Evolutionary conservation across 2,329 filamentous ascomycete species (phyloP), one percentile per base, ranked within the genome.

Genomic region (Daldinia sp.): DNA sequence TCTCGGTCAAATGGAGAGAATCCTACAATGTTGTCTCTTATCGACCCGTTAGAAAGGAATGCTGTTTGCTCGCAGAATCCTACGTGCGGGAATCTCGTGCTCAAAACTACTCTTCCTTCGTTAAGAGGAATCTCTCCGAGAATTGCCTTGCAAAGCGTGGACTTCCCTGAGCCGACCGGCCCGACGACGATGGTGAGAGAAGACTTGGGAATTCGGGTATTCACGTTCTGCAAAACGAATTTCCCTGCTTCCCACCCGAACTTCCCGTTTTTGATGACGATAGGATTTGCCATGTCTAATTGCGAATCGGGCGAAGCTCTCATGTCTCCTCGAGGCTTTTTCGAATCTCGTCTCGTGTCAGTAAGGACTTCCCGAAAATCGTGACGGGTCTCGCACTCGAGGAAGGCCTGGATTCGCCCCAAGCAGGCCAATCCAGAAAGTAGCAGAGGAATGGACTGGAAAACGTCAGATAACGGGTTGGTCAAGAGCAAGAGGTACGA

Each of bases 131-230:
- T 74, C 68, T 82, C 80, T 1, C 80, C 79, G 0, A 82, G 74
- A 0, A 85, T 68, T 0, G 77, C 78, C 58, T 82, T 82, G 62
- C 82, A 79, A 0, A 85, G 67, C 0, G 83, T 82, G 0, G 80
- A 83, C 68, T 85, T 85, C 0, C 83, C 83, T 0, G 79, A 81
- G 2, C 79, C 84, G 5, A 85, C 75, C 2, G 82, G 81, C 0
- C 83, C 83, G 18, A 82, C 73, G 0, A 85, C 71, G 1, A 85
- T 77, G 9, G 77, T 81, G 6, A 85, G 75, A 1, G 76, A 69
- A 1, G 72, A 75, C 0, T 67, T 63, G 1, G 72, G 67, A 4
- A 84, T 65, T 6, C 6, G 23, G 23, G 6, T 30, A 5, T 28
- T 30, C 4, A 50, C 26, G 4, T 30, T n/a, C 46, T 30, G 12